Conservation (phyloP, 805 yeast species). For the Metschnikowia dekortorum region DNA sequence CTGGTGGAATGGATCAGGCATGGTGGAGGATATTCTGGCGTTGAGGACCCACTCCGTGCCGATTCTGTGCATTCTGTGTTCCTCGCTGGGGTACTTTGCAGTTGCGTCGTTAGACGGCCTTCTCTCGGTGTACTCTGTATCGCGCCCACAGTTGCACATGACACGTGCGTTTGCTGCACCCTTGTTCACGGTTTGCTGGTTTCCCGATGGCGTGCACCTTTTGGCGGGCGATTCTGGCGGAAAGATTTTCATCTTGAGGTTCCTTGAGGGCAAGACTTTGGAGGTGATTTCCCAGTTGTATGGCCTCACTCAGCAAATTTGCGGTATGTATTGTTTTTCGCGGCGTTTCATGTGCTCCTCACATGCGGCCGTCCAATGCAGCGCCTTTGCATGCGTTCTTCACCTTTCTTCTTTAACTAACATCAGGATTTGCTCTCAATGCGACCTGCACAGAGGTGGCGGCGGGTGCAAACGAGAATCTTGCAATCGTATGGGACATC, state of each 20-base stretch:
- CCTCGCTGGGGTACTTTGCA: constrained; percentile 43
- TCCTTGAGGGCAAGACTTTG: constrained; percentile 11
- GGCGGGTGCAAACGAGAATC: constrained; percentile 81
- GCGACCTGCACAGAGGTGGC: constrained; percentile 55
- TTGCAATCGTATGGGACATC: constrained; percentile 75
- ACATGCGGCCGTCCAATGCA: too few species aligned
- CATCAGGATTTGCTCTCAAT: constrained; percentile 56
- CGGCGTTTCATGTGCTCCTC: not conserved
- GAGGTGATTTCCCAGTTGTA: constrained; percentile 16
- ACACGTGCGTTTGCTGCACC: constrained; percentile 7
- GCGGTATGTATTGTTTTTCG: constrained; percentile 25
- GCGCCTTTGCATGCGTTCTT: not conserved
- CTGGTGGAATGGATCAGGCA: constrained; percentile 53
- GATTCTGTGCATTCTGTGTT: constrained; percentile 57
- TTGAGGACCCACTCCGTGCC: constrained; percentile 9
- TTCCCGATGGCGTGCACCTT: constrained; percentile 39
- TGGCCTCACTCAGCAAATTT: constrained; percentile 34
- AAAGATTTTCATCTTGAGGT: constrained; percentile 42
- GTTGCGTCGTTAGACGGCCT: constrained; percentile 59
- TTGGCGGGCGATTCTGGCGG: constrained; percentile 68
- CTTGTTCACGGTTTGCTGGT: constrained; percentile 61
- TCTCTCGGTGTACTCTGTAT: constrained; percentile 39
- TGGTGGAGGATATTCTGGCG: constrained; percentile 43
- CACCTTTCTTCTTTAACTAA: constrained; percentile 15
- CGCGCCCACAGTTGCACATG: constrained; percentile 26